These are phyloP conservation scores for Aspergillus cavernicola DNA, from an alignment of 495 filamentous ascomycete genomes.

Conservation along the genomic window DNA sequence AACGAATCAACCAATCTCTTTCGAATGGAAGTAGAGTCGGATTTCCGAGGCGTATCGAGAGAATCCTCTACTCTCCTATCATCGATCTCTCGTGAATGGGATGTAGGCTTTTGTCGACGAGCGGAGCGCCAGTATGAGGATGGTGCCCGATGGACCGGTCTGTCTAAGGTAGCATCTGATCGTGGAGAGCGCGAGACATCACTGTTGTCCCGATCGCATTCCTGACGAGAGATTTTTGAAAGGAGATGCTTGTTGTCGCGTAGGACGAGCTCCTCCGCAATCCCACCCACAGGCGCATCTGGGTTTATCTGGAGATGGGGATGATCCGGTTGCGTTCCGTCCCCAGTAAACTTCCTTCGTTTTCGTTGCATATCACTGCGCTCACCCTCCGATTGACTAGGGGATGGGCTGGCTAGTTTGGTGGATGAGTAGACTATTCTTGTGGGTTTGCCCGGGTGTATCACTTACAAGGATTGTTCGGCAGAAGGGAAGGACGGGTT, in stretches of 20 bases:
- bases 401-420: neutral
- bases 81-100: neutral
- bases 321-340: neutral
- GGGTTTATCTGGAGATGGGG: neutral
- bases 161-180: neutral
- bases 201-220: neutral
- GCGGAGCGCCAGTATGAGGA: neutral
- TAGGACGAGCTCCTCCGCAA: neutral
- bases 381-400: neutral
- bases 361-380: conserved; percentile 6
- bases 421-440: neutral
- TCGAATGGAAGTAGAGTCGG: conserved; percentile 20
- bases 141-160: neutral
- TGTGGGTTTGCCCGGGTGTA: neutral
- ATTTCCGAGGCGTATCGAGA: neutral
- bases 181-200: neutral
- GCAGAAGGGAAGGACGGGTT: too few species aligned
- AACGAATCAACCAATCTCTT: conserved; percentile 39
- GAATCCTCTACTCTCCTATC: neutral
- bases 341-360: neutral
- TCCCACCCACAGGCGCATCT: neutral
- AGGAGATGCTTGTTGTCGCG: neutral
- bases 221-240: neutral
- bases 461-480: conserved; percentile 5
- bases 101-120: neutral